Evolutionary conservation across 352 stramenopile species (phyloP).

Genomic region (Phytophthora pini): DNA sequence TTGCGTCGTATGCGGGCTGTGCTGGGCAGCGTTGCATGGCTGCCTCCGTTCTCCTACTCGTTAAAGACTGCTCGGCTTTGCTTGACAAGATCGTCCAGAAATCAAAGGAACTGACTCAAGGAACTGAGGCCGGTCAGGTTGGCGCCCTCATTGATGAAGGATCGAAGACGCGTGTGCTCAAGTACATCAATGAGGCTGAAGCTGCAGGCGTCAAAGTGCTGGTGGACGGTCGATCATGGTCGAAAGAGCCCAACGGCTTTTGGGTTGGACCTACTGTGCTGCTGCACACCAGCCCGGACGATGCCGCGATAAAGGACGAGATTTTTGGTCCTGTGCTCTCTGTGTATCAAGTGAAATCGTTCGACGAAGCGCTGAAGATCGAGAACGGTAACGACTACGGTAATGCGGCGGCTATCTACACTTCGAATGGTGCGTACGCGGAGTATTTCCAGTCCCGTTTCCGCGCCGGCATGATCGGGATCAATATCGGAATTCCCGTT

Average conservation of each 20-base stretch:
- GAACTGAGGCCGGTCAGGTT: constrained; percentile 93
- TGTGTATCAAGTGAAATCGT: constrained; percentile 81
- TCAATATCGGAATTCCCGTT: constrained; percentile 97
- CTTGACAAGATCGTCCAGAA: constrained; percentile 90
- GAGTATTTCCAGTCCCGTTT: constrained; percentile 95
- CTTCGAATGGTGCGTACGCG: constrained; percentile 91
- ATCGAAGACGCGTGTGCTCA: constrained; percentile 92
- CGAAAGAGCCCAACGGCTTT: constrained; percentile 55
- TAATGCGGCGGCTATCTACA: constrained; percentile 98
- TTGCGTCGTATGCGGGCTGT: constrained; percentile 96
- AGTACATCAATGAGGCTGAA: constrained; percentile 94
- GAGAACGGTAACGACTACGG: constrained; percentile 97
- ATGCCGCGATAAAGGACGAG: constrained; percentile 94
- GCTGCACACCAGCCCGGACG: constrained; percentile 85
- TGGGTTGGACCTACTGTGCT: constrained; percentile 97
- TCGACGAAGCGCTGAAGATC: constrained; percentile 95
- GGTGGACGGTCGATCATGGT: constrained; percentile 92
- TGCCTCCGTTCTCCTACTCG: constrained; percentile 94
- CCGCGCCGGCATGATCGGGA: constrained; percentile 94
- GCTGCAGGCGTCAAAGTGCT: constrained; percentile 87
- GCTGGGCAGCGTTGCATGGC: constrained; percentile 98
- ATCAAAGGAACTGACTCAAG: constrained; percentile 85
- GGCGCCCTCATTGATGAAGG: constrained; percentile 95
- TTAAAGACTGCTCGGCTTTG: constrained; percentile 79
- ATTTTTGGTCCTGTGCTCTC: constrained; percentile 98